Percentiles rank a stretch among this genome's conserved stretches.
Conservation (phyloP, 768 basidiomycete genomes). For the Suillus variegatus region DNA sequence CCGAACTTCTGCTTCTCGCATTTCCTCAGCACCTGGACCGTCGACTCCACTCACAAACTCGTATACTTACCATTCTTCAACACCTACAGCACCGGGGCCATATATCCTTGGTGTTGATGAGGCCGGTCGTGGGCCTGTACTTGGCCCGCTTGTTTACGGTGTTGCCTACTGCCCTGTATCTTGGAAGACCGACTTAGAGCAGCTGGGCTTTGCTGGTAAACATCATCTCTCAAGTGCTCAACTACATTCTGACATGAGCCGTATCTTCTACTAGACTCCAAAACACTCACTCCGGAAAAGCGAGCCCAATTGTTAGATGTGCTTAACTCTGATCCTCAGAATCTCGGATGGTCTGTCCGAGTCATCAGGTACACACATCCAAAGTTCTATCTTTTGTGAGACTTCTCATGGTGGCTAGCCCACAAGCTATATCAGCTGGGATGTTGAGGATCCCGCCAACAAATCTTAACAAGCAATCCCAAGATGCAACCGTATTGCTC, state of each 20-base stretch:
- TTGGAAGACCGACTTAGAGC: conserved; percentile 72
- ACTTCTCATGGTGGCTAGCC: conserved; percentile 46
- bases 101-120: conserved; percentile 99
- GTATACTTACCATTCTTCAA: conserved; percentile 77
- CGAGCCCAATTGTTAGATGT: conserved; percentile 65
- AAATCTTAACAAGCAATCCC: conserved; percentile 86
- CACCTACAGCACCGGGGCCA: conserved; percentile 67
- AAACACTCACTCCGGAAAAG: conserved; percentile 75
- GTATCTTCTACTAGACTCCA: conserved; percentile 71
- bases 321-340: conserved; percentile 67
- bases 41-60: conserved; percentile 62
- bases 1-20: conserved; percentile 7
- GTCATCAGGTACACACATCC: conserved; percentile 57
- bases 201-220: conserved; percentile 89
- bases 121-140: conserved; percentile 92
- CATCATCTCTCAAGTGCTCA: conserved; percentile 3
- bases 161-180: conserved; percentile 88
- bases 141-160: conserved; percentile 95
- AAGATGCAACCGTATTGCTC: conserved; percentile 87
- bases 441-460: conserved; percentile 85
- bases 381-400: neutral
- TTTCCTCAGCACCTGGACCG: conserved; percentile 63
- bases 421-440: conserved; percentile 86
- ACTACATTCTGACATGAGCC: neutral
- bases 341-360: conserved; percentile 82